These are phyloP conservation scores for Xylariaceae sp. DNA, from an alignment of 2,329 filamentous ascomycete species.

Conservation along the genomic window DNA sequence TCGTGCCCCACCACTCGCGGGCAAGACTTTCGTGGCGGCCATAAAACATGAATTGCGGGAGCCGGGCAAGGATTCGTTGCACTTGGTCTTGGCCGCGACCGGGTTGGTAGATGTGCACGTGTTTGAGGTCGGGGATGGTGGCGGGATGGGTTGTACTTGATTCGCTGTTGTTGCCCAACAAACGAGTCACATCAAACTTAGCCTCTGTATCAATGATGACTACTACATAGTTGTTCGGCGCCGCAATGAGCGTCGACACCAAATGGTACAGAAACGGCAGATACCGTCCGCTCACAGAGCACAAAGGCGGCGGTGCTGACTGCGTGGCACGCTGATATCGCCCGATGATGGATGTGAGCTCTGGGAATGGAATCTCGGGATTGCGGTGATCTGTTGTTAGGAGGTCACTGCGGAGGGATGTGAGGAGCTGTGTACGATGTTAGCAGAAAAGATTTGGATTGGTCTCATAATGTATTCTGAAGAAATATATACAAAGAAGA, in stretches of 20 bases:
- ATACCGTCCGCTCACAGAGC: slow-evolving; percentile 50
- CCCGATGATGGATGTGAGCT: slow-evolving; percentile 44
- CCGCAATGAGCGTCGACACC: slow-evolving; percentile 46
- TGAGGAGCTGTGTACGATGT: slow-evolving; percentile 19
- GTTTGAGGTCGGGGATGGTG: slow-evolving; percentile 37
- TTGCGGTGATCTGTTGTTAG: slow-evolving; percentile 10
- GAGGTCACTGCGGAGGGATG: slow-evolving; percentile 14
- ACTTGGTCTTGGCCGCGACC: slow-evolving; percentile 28
- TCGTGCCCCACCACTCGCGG: slow-evolving; percentile 56
- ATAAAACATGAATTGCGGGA: slow-evolving; percentile 50
- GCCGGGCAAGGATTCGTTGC: slow-evolving; percentile 36
- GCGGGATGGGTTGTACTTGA: slow-evolving; percentile 18
- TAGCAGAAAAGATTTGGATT: too few relatives aligned
- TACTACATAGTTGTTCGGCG: slow-evolving; percentile 46
- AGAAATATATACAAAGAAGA: not conserved
- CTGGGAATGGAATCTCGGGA: slow-evolving; percentile 36
- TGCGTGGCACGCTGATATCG: slow-evolving; percentile 48
- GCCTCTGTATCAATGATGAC: slow-evolving; percentile 53
- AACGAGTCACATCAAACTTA: slow-evolving; percentile 50
- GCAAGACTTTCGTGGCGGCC: slow-evolving; percentile 39
- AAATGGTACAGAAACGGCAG: slow-evolving; percentile 55
- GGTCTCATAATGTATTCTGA: slow-evolving; percentile 4
- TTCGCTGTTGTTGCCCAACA: slow-evolving; percentile 23
- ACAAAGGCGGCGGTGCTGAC: slow-evolving; percentile 34
- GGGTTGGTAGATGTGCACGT: slow-evolving; percentile 49